Evolutionary conservation across 139 green algal species (phyloP).

Genomic region (Chlorella ohadii): DNA sequence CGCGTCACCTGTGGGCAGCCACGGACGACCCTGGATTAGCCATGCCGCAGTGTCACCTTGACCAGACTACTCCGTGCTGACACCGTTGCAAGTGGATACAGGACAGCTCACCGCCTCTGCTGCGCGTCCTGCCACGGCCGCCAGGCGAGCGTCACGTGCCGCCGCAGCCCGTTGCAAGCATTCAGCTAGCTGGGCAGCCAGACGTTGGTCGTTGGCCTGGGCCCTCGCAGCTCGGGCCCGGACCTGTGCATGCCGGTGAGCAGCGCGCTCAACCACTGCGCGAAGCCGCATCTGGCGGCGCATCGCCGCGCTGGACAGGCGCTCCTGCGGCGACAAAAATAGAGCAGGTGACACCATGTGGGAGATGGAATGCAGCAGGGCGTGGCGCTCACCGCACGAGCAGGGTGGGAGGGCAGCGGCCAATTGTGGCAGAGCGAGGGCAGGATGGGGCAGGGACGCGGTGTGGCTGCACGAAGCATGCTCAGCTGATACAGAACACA

Average conservation of each 20-base stretch:
- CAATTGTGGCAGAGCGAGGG: too few species aligned
- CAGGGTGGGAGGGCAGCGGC: too few species aligned
- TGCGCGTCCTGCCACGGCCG: not conserved
- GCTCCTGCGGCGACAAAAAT: not conserved
- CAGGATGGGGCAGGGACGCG: too few species aligned
- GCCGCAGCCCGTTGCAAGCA: not conserved
- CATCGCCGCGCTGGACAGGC: not conserved
- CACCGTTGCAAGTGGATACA: too few species aligned
- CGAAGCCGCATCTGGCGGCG: constrained; percentile 9
- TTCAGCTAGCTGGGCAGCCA: not conserved
- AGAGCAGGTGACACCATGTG: not conserved
- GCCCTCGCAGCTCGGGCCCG: not conserved
- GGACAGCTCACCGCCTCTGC: not conserved
- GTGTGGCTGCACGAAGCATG: too few species aligned
- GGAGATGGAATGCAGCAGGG: not conserved
- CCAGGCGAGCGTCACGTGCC: not conserved
- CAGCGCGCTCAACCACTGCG: not conserved
- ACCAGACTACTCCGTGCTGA: too few species aligned
- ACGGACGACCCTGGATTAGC: not conserved
- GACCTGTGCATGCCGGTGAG: not conserved
- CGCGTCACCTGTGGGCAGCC: not conserved
- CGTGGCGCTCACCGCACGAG: too few species aligned
- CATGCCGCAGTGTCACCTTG: too few species aligned
- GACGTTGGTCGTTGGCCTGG: not conserved
- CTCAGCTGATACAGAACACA: too few species aligned